These are phyloP conservation scores for Pestalotiopsis sp. DNA, from an alignment of 2,329 filamentous ascomycete genomes.

Conservation along the genomic window DNA sequence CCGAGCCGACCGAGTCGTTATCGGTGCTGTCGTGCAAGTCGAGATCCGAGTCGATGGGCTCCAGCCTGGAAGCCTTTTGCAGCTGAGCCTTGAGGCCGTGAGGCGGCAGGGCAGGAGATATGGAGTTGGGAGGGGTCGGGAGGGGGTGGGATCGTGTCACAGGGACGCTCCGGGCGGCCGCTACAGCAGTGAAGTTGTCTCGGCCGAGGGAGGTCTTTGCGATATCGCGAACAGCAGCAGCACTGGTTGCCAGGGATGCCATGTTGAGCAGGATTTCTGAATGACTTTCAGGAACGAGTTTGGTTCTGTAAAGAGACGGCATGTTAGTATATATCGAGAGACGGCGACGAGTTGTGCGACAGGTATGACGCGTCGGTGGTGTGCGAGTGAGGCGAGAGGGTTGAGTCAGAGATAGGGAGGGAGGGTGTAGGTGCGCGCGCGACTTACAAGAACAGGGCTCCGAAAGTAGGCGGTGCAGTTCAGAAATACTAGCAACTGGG, in stretches of 20 bases:
- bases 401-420: constrained; percentile 14
- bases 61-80: constrained; percentile 56
- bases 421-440: not conserved
- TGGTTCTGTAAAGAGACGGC: not conserved
- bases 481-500: constrained; percentile 22
- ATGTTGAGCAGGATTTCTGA: constrained; percentile 48
- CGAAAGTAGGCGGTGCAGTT: constrained; percentile 32
- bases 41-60: constrained; percentile 80
- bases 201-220: constrained; percentile 60
- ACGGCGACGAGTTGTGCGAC: constrained; percentile 18
- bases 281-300: constrained; percentile 22
- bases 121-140: constrained; percentile 92
- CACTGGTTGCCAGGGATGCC: constrained; percentile 64
- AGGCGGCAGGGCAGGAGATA: constrained; percentile 84
- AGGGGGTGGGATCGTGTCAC: constrained; percentile 67
- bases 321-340: not conserved
- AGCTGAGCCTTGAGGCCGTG: constrained; percentile 75
- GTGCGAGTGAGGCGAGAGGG: constrained; percentile 5
- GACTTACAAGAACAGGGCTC: constrained; percentile 24
- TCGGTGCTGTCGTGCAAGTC: constrained; percentile 75
- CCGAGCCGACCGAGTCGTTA: constrained; percentile 45
- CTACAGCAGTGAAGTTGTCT: constrained; percentile 76
- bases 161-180: constrained; percentile 62
- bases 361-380: constrained; percentile 16
- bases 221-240: constrained; percentile 70